Evolutionary conservation across 1,139 yeast species (phyloP).

Genomic region (Magnusiomyces ingens): DNA sequence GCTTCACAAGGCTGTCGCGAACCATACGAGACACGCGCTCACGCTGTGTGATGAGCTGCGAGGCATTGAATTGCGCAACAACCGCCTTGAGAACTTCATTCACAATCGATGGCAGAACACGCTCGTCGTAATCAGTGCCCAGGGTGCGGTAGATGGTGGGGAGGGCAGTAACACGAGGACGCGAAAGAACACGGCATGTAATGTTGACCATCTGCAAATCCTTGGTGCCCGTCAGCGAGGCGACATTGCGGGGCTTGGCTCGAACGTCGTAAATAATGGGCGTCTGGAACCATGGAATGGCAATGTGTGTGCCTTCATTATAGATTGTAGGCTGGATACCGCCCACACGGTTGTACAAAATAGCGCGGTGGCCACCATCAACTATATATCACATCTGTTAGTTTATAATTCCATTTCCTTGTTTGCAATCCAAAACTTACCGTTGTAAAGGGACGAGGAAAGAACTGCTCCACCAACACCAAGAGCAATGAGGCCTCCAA

Average conservation of each 20-base stretch:
- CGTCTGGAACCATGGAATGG: constrained; percentile 91
- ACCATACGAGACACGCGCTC: constrained; percentile 90
- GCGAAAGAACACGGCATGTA: constrained; percentile 91
- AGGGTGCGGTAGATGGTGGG: constrained; percentile 86
- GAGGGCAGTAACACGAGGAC: constrained; percentile 73
- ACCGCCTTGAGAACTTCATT: constrained; percentile 95
- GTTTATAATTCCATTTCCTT: not conserved
- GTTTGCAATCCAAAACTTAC: constrained; percentile 10
- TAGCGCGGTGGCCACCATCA: constrained; percentile 99
- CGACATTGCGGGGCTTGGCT: constrained; percentile 94
- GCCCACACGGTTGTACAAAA: constrained; percentile 77
- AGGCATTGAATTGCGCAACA: constrained; percentile 97
- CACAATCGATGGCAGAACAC: constrained; percentile 92
- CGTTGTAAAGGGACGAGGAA: constrained; percentile 73
- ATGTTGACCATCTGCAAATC: constrained; percentile 98
- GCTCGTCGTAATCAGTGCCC: constrained; percentile 92
- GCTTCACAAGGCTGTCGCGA: constrained; percentile 81
- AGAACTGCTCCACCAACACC: constrained; percentile 66
- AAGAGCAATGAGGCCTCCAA: constrained; percentile 66
- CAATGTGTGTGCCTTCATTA: constrained; percentile 92
- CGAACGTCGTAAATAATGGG: constrained; percentile 92
- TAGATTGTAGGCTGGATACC: constrained; percentile 86
- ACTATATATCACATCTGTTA: constrained; percentile 36
- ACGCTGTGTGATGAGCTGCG: constrained; percentile 96
- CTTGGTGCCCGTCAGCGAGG: constrained; percentile 97